Base-by-base conservation (phyloP, 2,329 filamentous ascomycete species). In the Nigrospora osmanthi region DNA sequence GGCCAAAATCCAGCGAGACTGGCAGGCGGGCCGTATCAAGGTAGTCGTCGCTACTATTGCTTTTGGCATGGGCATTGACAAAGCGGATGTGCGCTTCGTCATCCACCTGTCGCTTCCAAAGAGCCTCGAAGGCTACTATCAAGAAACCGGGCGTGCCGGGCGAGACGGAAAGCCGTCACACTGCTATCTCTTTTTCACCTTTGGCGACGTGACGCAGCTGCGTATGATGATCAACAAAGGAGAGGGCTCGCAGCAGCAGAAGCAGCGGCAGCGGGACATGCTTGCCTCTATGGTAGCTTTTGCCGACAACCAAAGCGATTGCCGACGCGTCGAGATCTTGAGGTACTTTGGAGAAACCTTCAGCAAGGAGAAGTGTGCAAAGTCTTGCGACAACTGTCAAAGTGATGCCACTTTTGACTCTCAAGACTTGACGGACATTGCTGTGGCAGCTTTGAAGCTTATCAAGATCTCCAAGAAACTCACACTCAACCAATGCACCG, bases 61-160 rank as follows among this genome's bases (percentile, higher is more conserved):
- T 19, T 98, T 98, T 60, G 93, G 93, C 7, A 98, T 98, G 93
- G 93, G 93, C n/a, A 98, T 98, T 52, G 93, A 98, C 70, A 98
- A 98, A 63, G 80, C 90, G 1, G 86, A 98, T 61, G 93, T 98
- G 40, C 86, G 93, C 28, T 98, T 95, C 61, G 93, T 98, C 32
- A 88, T 98, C 35, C 94, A 98, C 59, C 85, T 95, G 57, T 87
- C 83, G 37, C 74, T 98, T 6, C 93, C 93, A 1, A 97, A 98
- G 65, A 96, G 89, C 56, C 70, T 98, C 44, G 93, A 98, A 66
- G 93, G 93, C 1, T 98, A 98, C 63, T 98, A 98, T 59, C 93
- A 98, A 61, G 93, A 98, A 64, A 98, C 93, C 38, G 93, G 93
- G 1, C 85, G 93, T 55, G 93, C 94, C 47, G 93, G 93, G 7